Evolutionary conservation across 1,284 basidiomycete species (phyloP).

Genomic region (Ganoderma lucidum): DNA sequence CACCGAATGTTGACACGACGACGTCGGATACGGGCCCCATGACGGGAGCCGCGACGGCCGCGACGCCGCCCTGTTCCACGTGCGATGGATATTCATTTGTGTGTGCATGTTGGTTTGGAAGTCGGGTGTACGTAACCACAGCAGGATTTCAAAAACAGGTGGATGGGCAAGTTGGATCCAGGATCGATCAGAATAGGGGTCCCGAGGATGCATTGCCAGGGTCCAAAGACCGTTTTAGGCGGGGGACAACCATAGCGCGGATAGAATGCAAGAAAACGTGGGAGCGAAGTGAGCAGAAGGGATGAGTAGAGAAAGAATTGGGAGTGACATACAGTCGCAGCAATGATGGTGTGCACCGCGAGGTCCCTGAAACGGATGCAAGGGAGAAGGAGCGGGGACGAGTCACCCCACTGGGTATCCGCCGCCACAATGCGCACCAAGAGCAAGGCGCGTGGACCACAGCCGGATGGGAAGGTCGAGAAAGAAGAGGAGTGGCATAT

Average conservation of each 20-base stretch:
- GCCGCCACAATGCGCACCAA: slow-evolving; percentile 8
- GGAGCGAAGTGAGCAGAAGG: slow-evolving; percentile 20
- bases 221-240: not conserved
- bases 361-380: slow-evolving; percentile 72
- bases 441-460: slow-evolving; percentile 7
- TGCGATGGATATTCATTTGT: slow-evolving; percentile 11
- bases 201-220: slow-evolving; percentile 3
- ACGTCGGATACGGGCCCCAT: slow-evolving; percentile 64
- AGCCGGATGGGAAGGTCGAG: not conserved
- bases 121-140: slow-evolving; percentile 1
- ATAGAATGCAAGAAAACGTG: slow-evolving; percentile 1
- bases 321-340: slow-evolving; percentile 57
- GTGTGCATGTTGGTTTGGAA: not conserved
- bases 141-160: not conserved
- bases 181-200: not conserved
- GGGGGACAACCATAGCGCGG: not conserved
- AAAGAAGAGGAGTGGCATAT: not conserved
- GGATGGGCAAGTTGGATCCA: not conserved
- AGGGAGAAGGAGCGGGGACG: slow-evolving; percentile 67
- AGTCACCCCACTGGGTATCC: slow-evolving; percentile 65
- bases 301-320: slow-evolving; percentile 4
- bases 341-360: slow-evolving; percentile 66
- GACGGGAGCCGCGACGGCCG: slow-evolving; percentile 60
- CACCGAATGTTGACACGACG: slow-evolving; percentile 58
- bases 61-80: slow-evolving; percentile 59